Base-by-base conservation (phyloP, 164 flowering plant species). In the Chimonanthus salicifolius region DNA sequence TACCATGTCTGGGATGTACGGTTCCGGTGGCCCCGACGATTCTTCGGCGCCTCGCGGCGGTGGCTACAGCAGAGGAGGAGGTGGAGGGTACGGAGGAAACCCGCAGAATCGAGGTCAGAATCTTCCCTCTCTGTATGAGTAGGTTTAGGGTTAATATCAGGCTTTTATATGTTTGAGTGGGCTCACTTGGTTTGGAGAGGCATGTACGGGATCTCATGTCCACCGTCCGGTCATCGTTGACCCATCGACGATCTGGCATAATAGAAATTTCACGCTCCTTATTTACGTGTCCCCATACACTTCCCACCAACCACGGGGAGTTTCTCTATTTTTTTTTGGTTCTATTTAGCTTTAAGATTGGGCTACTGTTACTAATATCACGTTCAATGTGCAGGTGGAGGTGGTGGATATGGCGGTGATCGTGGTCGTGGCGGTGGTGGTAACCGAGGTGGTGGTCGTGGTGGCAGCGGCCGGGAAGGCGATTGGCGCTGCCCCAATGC, bases 401-500 rank as follows among this genome's bases (percentile, higher is more conserved):
- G 75, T 20, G 78, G 75, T 7, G 74, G 70, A 15, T 45, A 72
- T 3, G 76, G 76, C 62, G 85, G 86, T 47, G 89, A 83, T 78
- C 85, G 89, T 3, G 85, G 85, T 21, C 84, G 88, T 46, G 78
- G 89, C n/a, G 84, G 85, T 5, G 77, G 82, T 0, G 78, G 84
- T 20, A 79, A 84, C 6, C 72, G 88, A 4, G 79, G 87, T 4
- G 81, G 88, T 7, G 64, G 80, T 6, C 74, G 82, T 2, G 74
- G 79, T 2, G 75, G 80, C 2, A 69, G 83, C 6, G 96, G 97
- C 54, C 81, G 94, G 76, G 98, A 92, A 11, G 98, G 97, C 10
- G 97, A 93, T 79, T 93, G 99, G 98, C 82, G 69, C 51, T 93
- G 99, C 83, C 95, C 98, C 75, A 86, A 89, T 50, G 83, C 94